phyloP scores from a whole-genome alignment of 345 rosid species.

The Microthlaspi erraticum region DNA sequence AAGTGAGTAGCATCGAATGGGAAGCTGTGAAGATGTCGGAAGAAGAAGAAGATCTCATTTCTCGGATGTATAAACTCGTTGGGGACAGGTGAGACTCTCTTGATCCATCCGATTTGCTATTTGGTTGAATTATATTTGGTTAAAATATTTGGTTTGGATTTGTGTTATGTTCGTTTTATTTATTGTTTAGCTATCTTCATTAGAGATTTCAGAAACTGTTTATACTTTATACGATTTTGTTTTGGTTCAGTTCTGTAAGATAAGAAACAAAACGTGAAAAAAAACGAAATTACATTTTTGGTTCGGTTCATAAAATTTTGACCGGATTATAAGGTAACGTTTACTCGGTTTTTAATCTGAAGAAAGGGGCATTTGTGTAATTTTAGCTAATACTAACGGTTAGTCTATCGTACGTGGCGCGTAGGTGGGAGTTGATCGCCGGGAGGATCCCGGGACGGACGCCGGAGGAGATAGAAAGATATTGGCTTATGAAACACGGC shows the following conservation, averaged over 20 bases:
- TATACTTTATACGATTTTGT: too few relatives aligned
- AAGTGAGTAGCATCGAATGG: slow-evolving; percentile 96
- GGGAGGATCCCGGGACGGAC: slow-evolving; percentile 83
- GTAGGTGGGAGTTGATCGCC: slow-evolving; percentile 86
- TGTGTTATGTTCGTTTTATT: background rate
- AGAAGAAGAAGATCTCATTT: slow-evolving; percentile 94
- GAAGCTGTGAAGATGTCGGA: slow-evolving; percentile 85
- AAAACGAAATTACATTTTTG: too few relatives aligned
- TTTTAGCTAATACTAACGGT: background rate
- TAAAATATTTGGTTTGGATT: background rate
- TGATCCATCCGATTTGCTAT: slow-evolving; percentile 2
- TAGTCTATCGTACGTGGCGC: background rate
- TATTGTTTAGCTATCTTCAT: background rate
- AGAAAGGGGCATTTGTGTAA: slow-evolving; percentile 6
- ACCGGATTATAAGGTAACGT: background rate
- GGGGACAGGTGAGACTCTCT: slow-evolving; percentile 69
- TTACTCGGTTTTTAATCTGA: background rate
- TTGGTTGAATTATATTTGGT: too few relatives aligned
- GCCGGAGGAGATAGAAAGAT: slow-evolving; percentile 91
- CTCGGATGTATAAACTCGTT: slow-evolving; percentile 85
- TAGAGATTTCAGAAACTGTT: background rate
- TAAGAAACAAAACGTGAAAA: too few relatives aligned
- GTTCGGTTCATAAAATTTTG: background rate
- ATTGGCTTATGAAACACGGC: slow-evolving; percentile 84
- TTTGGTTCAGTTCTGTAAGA: too few relatives aligned